A percentile compares a stretch with the other conserved stretches of the same genome.
These are phyloP conservation scores for Bisporella sp. DNA, from an alignment of 2,329 filamentous ascomycete species.

Conservation along the genomic window DNA sequence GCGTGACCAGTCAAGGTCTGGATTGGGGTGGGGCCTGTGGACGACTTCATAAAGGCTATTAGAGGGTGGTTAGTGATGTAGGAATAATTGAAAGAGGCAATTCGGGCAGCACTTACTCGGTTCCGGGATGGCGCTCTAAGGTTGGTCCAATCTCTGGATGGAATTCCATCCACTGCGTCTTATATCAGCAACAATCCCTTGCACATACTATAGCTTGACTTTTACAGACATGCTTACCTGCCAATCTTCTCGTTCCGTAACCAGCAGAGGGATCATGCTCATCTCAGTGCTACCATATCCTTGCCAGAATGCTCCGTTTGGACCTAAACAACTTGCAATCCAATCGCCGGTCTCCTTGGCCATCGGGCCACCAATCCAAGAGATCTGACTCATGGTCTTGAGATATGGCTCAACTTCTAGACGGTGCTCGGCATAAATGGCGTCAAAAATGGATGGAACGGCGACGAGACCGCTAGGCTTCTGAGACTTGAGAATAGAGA, in stretches of 20 bases:
- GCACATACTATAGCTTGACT: too few species aligned
- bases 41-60: neutral
- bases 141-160: neutral
- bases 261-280: too few species aligned
- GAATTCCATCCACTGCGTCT: too few species aligned
- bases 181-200: too few species aligned
- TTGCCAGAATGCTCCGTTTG: too few species aligned
- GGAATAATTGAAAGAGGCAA: neutral
- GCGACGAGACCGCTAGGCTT: constrained; percentile 14
- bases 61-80: neutral
- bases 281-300: too few species aligned
- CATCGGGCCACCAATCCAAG: constrained; percentile 15
- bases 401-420: constrained; percentile 10
- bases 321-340: neutral
- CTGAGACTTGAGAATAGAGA: constrained; percentile 15
- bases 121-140: neutral
- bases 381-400: constrained; percentile 7
- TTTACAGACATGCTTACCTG: too few species aligned
- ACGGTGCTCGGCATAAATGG: constrained; percentile 9
- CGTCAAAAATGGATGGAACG: constrained; percentile 10
- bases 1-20: neutral
- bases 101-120: neutral
- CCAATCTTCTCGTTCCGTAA: too few species aligned
- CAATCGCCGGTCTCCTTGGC: neutral
- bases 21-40: neutral